These are phyloP conservation scores for Suhomyces chickasaworum DNA, from an alignment of 1,139 yeast species.

Conservation along the genomic window DNA sequence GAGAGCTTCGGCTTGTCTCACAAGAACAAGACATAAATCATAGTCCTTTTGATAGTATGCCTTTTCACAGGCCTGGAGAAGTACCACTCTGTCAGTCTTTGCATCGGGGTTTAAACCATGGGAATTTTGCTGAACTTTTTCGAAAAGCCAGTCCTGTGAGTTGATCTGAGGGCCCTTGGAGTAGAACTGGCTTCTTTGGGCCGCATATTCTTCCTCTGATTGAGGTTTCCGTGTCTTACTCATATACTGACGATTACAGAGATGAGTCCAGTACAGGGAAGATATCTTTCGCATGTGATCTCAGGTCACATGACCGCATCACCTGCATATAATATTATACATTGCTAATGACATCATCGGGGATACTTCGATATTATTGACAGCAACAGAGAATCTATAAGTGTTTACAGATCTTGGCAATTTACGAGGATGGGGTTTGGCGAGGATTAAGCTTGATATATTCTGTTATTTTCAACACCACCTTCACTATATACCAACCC, in stretches of 20 bases:
- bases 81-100: slow-evolving; percentile 38
- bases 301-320: too few species aligned
- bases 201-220: slow-evolving; percentile 51
- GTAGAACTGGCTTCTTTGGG: slow-evolving; percentile 48
- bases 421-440: not conserved
- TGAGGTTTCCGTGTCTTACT: slow-evolving; percentile 52
- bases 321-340: too few species aligned
- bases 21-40: slow-evolving; percentile 40
- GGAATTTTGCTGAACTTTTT: slow-evolving; percentile 24
- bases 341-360: not conserved
- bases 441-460: not conserved
- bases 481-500: too few species aligned
- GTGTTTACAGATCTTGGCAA: not conserved
- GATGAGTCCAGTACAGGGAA: too few species aligned
- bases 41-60: slow-evolving; percentile 53
- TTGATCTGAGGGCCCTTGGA: slow-evolving; percentile 54
- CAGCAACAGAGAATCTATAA: not conserved
- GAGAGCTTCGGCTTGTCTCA: slow-evolving; percentile 30
- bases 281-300: too few species aligned
- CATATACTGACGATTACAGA: slow-evolving; percentile 1
- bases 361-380: not conserved
- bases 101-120: slow-evolving; percentile 23
- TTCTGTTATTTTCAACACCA: too few species aligned
- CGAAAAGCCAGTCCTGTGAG: slow-evolving; percentile 47
- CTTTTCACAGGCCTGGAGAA: slow-evolving; percentile 50